Evolutionary conservation across 192 early-diverging fungal genomes (phyloP).

Genomic region (Coemansia reversa): DNA sequence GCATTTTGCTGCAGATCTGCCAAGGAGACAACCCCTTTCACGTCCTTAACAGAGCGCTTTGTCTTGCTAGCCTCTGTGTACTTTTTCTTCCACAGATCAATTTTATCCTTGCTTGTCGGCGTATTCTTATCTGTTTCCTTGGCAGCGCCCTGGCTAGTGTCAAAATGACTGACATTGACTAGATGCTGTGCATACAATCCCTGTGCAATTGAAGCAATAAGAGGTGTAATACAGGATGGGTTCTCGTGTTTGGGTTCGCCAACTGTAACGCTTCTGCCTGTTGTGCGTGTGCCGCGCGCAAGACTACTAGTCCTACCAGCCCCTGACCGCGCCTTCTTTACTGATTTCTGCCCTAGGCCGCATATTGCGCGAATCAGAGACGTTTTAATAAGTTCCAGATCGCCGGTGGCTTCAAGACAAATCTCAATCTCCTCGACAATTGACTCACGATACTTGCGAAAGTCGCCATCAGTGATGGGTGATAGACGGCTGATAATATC

Average conservation of each 20-base stretch:
- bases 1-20: conserved; percentile 20
- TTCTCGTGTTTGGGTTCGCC: conserved; percentile 45
- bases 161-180: conserved; percentile 32
- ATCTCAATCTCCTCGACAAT: conserved; percentile 43
- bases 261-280: conserved; percentile 3
- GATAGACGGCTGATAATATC: conserved; percentile 22
- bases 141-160: background rate
- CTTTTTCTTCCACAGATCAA: conserved; percentile 28
- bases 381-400: conserved; percentile 21
- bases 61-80: conserved; percentile 21
- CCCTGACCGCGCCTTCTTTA: conserved; percentile 8
- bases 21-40: conserved; percentile 31
- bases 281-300: conserved; percentile 7
- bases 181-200: conserved; percentile 49
- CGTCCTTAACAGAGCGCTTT: conserved; percentile 16
- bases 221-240: conserved; percentile 46
- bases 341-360: conserved; percentile 3
- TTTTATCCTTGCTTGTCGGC: conserved; percentile 2
- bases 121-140: background rate
- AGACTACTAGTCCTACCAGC: conserved; percentile 6
- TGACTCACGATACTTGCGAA: conserved; percentile 31
- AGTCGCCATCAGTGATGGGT: conserved; percentile 29
- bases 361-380: conserved; percentile 36
- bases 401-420: conserved; percentile 26
- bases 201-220: conserved; percentile 47